phyloP scores from a whole-genome alignment of 768 basidiomycete genomes.

The Lactarius tabidus region DNA sequence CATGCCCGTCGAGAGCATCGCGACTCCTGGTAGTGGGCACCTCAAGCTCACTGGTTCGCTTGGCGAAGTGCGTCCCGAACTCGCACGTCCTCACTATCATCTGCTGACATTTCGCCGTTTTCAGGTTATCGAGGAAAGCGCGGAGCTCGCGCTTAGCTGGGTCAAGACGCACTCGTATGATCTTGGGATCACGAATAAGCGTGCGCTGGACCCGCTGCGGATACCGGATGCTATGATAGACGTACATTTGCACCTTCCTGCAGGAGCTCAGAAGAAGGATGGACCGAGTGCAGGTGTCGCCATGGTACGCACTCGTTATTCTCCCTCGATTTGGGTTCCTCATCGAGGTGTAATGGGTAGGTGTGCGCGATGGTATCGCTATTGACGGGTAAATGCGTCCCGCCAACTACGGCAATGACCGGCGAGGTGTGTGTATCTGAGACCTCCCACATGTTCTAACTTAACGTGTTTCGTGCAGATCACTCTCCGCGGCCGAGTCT shows the following conservation, averaged over 20 bases:
- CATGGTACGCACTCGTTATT: constrained; percentile 49
- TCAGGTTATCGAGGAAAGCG: constrained; percentile 87
- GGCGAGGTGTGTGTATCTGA: constrained; percentile 57
- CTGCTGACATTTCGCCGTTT: background rate
- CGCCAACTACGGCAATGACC: constrained; percentile 81
- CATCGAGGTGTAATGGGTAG: constrained; percentile 33
- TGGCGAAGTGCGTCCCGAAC: constrained; percentile 54
- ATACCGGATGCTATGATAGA: constrained; percentile 63
- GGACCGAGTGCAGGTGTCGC: constrained; percentile 89
- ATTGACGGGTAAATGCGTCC: constrained; percentile 69
- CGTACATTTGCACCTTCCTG: constrained; percentile 83
- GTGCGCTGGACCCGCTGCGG: constrained; percentile 70
- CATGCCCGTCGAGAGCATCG: constrained; percentile 78
- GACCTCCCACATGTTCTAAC: too few species aligned
- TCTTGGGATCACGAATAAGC: constrained; percentile 64
- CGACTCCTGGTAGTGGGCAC: constrained; percentile 68
- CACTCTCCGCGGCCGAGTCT: constrained; percentile 43
- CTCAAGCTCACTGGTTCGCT: constrained; percentile 80
- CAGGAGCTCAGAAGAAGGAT: constrained; percentile 91
- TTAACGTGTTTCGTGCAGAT: too few species aligned
- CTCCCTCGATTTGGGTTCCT: background rate
- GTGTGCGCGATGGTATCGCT: constrained; percentile 85
- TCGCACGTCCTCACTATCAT: background rate
- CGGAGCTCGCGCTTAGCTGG: constrained; percentile 88
- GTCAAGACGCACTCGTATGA: constrained; percentile 83